Evolutionary conservation across 2,329 filamentous ascomycete species (phyloP), one percentile per base, ranked within the genome.

Genomic region (Stemphylium vesicarium): DNA sequence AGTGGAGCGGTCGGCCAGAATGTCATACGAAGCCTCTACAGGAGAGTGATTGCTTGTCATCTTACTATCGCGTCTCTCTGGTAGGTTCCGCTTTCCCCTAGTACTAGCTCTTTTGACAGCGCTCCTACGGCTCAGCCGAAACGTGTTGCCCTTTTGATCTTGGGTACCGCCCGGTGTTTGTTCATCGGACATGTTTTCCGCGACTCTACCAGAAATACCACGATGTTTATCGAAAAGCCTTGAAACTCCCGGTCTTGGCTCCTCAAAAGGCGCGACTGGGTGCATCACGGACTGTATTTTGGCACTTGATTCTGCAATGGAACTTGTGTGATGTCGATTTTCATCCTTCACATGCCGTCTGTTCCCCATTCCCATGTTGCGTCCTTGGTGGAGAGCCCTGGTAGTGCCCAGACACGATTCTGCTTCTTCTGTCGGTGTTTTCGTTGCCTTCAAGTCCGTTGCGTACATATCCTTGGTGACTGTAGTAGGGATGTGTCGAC

Each of bases 41-140:
- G 39, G 15, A 20, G 16, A 31, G 10, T 9, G 18, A 3, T 9
- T 39, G 7, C 12, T 44, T 15, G 24, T 7, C 8, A 4, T 15
- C 11, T 4, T 13, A 3, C 26, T 50, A 20, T 32, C 18, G 33
- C 16, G 24, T 11, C 20, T 44, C 16, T 40, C 22, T 4, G 16
- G 20, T 8, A 4, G 9, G 1, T 13, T 9, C 4, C 9, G 15
- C 7, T 2, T 20, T n/a, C 22, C n/a, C 12, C 18, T 29, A 5
- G 13, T 42, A 13, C 13, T 56, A 1, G n/a, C 32, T 11, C n/a
- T 43, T 37, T 38, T 52, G 24, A 52, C 26, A n/a, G 48, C 24
- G 29, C 16, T 16, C 4, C 24, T 41, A n/a, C 41, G 48, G 20
- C 16, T 41, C 11, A 52, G 4, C 4, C 48, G 16, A 8, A 42